Conservation (phyloP, 257 asterid species). For the Przewalskia tangutica region DNA sequence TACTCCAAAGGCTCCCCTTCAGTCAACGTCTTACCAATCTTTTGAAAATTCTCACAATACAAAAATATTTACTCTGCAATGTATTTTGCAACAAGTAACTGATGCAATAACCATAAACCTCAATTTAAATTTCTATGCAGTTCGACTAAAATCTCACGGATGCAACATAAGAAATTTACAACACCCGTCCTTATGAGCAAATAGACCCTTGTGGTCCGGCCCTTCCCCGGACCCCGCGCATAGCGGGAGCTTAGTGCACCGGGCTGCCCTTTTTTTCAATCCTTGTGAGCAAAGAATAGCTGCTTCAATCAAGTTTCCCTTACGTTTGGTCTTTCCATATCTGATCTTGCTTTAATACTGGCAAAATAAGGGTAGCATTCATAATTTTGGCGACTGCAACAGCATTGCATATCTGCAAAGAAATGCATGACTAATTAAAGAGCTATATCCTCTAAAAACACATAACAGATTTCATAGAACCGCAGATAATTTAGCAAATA, state of each 20-base stretch:
- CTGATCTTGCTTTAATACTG: slow-evolving; percentile 98
- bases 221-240: too few relatives aligned
- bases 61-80: neutral
- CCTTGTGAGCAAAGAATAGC: neutral
- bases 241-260: too few relatives aligned
- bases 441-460: neutral
- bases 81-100: neutral
- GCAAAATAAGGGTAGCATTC: slow-evolving; percentile 95
- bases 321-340: slow-evolving; percentile 99
- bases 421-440: slow-evolving; percentile 4
- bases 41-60: neutral
- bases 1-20: too few relatives aligned
- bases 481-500: neutral
- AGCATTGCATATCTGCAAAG: slow-evolving; percentile 91
- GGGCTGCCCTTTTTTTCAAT: too few relatives aligned
- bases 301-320: slow-evolving; percentile 32
- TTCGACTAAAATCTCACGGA: neutral
- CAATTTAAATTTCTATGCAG: neutral
- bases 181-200: neutral
- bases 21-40: neutral
- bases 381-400: slow-evolving; percentile 96
- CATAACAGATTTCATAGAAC: neutral
- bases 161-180: slow-evolving; percentile 1
- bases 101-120: neutral
- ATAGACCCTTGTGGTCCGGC: too few relatives aligned